Evolutionary conservation across 345 rosid species (phyloP).

Genomic region (Microcos paniculata): DNA sequence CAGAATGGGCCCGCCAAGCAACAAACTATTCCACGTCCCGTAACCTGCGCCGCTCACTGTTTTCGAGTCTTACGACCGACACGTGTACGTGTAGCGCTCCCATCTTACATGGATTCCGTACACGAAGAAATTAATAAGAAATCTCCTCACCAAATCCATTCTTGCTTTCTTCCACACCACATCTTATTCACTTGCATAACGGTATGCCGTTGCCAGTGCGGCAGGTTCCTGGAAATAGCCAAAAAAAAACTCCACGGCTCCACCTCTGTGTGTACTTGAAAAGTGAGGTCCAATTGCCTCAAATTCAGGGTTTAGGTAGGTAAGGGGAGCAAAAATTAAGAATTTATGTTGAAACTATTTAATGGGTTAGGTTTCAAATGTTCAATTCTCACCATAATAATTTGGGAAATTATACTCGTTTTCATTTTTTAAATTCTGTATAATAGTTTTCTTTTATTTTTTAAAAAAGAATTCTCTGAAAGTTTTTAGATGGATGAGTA

Average conservation of each 20-base stretch:
- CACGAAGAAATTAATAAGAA: neutral
- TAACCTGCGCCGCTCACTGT: conserved; percentile 25
- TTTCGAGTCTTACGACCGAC: conserved; percentile 9
- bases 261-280: conserved; percentile 23
- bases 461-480: neutral
- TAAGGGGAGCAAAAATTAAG: neutral
- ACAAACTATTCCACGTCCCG: conserved; percentile 5
- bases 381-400: neutral
- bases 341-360: conserved; percentile 15
- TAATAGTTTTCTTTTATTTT: too few relatives aligned
- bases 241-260: neutral
- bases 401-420: neutral
- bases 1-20: conserved; percentile 15
- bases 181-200: too few relatives aligned
- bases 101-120: conserved; percentile 5
- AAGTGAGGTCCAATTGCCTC: conserved; percentile 20
- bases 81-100: neutral
- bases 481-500: neutral
- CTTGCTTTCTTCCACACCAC: neutral
- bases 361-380: conserved; percentile 21
- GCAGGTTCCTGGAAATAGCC: neutral
- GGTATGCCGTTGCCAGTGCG: neutral
- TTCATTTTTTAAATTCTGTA: neutral
- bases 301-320: conserved; percentile 22
- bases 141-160: neutral